Conservation (phyloP, 106 monocot genomes). For the Allium fistulosum region DNA sequence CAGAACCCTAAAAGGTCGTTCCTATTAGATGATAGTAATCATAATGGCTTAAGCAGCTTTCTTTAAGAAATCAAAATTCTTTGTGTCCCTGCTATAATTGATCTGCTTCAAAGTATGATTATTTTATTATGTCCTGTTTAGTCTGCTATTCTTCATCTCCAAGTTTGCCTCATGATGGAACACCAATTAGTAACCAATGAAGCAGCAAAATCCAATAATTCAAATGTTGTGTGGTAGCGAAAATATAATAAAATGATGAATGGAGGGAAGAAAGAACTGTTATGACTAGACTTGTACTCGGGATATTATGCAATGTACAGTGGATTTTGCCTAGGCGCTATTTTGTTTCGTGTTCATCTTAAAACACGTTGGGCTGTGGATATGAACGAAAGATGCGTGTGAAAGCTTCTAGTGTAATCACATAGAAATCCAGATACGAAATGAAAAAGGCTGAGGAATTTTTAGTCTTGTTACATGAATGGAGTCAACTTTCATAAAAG, state of each 20-base stretch:
- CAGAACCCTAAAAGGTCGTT: constrained; percentile 23
- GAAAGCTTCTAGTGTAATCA: constrained; percentile 24
- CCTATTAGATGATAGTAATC: constrained; percentile 22
- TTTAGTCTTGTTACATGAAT: constrained; percentile 57
- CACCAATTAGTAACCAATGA: neutral
- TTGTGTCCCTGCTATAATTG: constrained; percentile 14
- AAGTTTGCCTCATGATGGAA: constrained; percentile 14
- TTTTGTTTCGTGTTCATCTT: constrained; percentile 29
- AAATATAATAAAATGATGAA: neutral
- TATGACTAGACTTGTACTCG: constrained; percentile 29
- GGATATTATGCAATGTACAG: constrained; percentile 70
- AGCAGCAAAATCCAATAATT: neutral
- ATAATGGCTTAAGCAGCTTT: constrained; percentile 25
- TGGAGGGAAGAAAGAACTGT: constrained; percentile 3
- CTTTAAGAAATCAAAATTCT: constrained; percentile 15
- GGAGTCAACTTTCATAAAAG: constrained; percentile 47
- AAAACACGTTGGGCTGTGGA: constrained; percentile 38
- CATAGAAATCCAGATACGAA: constrained; percentile 22
- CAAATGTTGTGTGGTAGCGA: neutral
- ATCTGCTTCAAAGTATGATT: neutral
- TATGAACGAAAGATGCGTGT: constrained; percentile 23
- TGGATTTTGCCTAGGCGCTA: constrained; percentile 52
- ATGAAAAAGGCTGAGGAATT: constrained; percentile 89
- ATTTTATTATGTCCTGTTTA: constrained; percentile 16
- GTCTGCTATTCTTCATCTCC: constrained; percentile 33